These are phyloP conservation scores for Lipomyces starkeyi DNA, from an alignment of 805 yeast species.

Conservation along the genomic window DNA sequence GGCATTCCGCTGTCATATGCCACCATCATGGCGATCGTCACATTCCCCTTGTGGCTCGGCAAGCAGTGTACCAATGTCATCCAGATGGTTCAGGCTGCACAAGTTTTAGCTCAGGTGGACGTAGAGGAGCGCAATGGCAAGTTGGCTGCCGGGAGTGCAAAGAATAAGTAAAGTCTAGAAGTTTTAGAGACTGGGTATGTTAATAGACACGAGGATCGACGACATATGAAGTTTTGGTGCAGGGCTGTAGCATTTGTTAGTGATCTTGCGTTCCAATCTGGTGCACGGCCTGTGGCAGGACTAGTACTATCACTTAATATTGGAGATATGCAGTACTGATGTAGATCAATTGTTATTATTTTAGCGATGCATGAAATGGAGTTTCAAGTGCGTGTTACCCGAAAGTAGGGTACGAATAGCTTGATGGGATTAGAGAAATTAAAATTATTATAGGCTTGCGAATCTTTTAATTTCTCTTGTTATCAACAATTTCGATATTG, in stretches of 20 bases:
- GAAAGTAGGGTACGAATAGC: background rate
- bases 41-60: constrained; percentile 86
- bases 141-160: constrained; percentile 4
- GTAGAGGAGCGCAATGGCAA: constrained; percentile 56
- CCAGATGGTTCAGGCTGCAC: constrained; percentile 86
- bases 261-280: background rate
- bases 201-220: background rate
- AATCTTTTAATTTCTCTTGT: background rate
- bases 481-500: background rate
- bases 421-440: background rate
- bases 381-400: background rate
- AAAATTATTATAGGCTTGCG: background rate
- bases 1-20: constrained; percentile 60
- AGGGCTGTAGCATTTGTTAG: constrained; percentile 1
- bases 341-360: background rate
- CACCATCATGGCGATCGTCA: constrained; percentile 59
- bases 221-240: background rate
- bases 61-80: constrained; percentile 89
- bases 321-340: background rate
- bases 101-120: constrained; percentile 77
- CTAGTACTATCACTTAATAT: background rate
- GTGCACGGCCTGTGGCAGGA: background rate
- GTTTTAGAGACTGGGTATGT: background rate
- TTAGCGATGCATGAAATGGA: background rate
- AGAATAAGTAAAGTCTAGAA: constrained; percentile 12